Evolutionary conservation across 139 green algal species (phyloP), one percentile per base, ranked within the genome.

Genomic region (Auxenochlorella protothecoides): DNA sequence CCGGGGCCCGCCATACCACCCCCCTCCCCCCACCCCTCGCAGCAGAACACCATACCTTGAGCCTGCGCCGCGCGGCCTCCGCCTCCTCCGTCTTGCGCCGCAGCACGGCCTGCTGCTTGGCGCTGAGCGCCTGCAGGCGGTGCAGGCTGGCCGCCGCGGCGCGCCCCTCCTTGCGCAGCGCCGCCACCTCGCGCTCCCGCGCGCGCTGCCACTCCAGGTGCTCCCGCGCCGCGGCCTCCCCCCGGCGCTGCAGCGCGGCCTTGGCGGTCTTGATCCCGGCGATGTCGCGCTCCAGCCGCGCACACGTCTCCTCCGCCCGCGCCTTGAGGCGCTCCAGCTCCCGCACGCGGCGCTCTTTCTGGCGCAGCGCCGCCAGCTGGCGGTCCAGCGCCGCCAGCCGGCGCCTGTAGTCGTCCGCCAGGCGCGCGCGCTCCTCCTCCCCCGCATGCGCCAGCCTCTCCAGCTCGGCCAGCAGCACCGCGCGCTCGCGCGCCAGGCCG

Each of bases 81-180:
- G 88, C 90, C 65, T 97, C 92, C 70, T 94, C 84, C 54, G 88
- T 96, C 86, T 97, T 97, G 63, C 92, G 84, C 66, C 92, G 86
- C 65, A 97, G 77, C 71, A 97, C 91, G 8, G 86, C 87, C 72
- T 89, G 82, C 79, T 97, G 91, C 84, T 91, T 91, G 56, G 69
- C 71, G 64, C 91, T 77, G 69, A 85, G 70, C 5, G 85, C 83
- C 76, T 91, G 79, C 77, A 92, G 73, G 71, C 80, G 79, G 70
- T 89, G 82, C 74, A 92, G 71, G 72, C 89, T 78, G 59, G 79
- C 85, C 65, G 82, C 79, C 44, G 76, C 71, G 14, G 75, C 71
- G 53, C 74, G 77, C 5, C 76, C 78, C 78, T 88, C 66, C 74
- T 83, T 81, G 27, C 70, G 76, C 64, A 92, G 85, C 76, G 86